Percentiles rank a stretch among this genome's conserved stretches.
These are phyloP conservation scores for Eimeria falciformis DNA, from an alignment of 169 alveolate genomes.

Conservation along the genomic window DNA sequence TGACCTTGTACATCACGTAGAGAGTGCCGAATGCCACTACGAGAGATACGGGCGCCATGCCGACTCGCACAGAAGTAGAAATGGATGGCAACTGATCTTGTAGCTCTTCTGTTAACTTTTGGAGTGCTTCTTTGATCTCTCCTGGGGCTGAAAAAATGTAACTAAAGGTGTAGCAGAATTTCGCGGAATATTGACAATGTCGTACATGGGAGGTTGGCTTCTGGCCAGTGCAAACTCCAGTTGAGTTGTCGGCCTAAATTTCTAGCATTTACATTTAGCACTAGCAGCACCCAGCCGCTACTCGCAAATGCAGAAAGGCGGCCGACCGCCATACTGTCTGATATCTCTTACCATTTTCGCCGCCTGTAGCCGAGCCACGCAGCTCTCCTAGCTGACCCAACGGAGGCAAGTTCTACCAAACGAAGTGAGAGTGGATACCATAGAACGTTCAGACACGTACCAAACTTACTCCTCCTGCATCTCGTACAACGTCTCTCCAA, in stretches of 20 bases:
- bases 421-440: not conserved
- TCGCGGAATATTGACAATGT: not conserved
- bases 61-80: constrained; percentile 46
- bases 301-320: not conserved
- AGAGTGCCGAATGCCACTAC: not conserved
- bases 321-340: not conserved
- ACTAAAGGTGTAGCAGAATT: not conserved
- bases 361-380: constrained; percentile 38
- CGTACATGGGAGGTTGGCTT: constrained; percentile 58
- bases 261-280: not conserved
- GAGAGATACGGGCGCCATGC: constrained; percentile 33
- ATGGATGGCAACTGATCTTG: constrained; percentile 50
- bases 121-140: constrained; percentile 37
- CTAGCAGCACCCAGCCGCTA: no score
- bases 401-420: constrained; percentile 27
- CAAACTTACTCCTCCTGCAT: constrained; percentile 48
- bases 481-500: constrained; percentile 57
- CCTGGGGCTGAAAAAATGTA: constrained; percentile 1
- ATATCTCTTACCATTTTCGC: not conserved
- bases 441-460: not conserved
- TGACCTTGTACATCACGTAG: constrained; percentile 40
- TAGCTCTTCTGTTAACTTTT: constrained; percentile 23
- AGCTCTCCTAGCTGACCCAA: constrained; percentile 10
- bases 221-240: constrained; percentile 60
- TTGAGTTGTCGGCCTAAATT: constrained; percentile 2